Evolutionary conservation across 768 basidiomycete species (phyloP).

Genomic region (Rhizopogon vesiculosus): DNA sequence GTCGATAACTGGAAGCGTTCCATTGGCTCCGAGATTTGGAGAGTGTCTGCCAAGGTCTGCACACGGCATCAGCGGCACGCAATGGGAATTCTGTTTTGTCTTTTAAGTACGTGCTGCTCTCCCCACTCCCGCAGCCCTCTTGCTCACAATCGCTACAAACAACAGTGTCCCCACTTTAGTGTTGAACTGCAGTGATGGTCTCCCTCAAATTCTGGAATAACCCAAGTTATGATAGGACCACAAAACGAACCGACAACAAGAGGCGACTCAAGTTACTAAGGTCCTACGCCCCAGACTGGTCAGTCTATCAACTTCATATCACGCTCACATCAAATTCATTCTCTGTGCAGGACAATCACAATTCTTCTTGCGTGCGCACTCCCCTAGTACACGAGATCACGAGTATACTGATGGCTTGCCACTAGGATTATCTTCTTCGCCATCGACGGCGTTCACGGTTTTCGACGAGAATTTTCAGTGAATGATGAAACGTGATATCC

Average conservation of each 20-base stretch:
- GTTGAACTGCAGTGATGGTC: background rate
- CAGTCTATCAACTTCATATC: conserved; percentile 13
- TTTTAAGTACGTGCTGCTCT: background rate
- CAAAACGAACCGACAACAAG: conserved; percentile 18
- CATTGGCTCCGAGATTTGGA: too few relatives aligned
- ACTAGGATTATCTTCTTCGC: conserved; percentile 57
- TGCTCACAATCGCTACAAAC: background rate
- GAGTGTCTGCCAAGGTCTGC: too few relatives aligned
- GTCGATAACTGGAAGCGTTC: background rate
- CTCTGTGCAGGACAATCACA: conserved; percentile 54
- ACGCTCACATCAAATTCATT: conserved; percentile 1
- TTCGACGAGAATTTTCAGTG: conserved; percentile 73
- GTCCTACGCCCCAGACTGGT: conserved; percentile 81
- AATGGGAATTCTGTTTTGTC: background rate
- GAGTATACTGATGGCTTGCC: background rate
- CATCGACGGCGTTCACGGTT: conserved; percentile 64
- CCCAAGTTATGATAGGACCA: conserved; percentile 2
- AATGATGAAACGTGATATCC: conserved; percentile 64
- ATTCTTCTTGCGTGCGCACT: conserved; percentile 55
- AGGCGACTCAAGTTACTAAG: conserved; percentile 39
- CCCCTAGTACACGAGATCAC: background rate
- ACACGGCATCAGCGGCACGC: background rate
- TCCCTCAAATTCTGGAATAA: background rate
- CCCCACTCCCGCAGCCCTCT: background rate
- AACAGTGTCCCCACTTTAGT: too few relatives aligned